Evolutionary conservation across 768 basidiomycete species (phyloP), one percentile per base, ranked within the genome.

Genomic region (Serpula lacrymans): DNA sequence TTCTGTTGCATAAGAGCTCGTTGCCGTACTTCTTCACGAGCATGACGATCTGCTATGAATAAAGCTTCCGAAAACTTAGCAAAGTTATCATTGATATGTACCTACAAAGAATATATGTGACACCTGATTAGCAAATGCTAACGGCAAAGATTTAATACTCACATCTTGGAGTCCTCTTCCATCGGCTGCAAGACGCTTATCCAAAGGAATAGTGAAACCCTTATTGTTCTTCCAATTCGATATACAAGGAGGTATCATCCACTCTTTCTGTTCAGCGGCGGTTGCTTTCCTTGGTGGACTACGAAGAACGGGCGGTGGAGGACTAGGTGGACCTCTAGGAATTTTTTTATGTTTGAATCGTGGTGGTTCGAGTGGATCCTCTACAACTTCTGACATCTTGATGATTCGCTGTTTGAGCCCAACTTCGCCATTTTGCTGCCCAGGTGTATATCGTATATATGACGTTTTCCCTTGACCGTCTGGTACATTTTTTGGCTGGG

Each of bases 211-310:
- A 2, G 96, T 98, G 62, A 94, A 99, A 77, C 96, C 96, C 68
- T 98, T 99, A 81, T 98, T 97, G 72, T 99, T 99, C 72, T 99
- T 99, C 96, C 96, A 99, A 67, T 99, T 99, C 20, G 91, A 95
- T 45, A 99, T 97, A 62, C 95, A 98, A 13, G 96, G 96, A 13
- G 96, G 96, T 42, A 99, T 97, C 93, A 97, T 96, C 96, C 96
- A 98, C 56, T 98, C 96, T 68, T 98, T 99, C 68, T 97, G 95
- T 59, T 99, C 96, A 41, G 91, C 88, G 6, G 89, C 88, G 0
- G 95, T 95, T 3, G 93, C 94, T 56, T 96, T 94, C 40, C 96
- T 75, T 5, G 96, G 96, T 9, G 96, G 96, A 70, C 88, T 92
- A 27, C 94, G 82, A 26, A 99, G 69, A 2, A 98, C 90, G 13